Evolutionary conservation across 2,329 filamentous ascomycete species (phyloP).

Genomic region (Xylariaceae sp.): DNA sequence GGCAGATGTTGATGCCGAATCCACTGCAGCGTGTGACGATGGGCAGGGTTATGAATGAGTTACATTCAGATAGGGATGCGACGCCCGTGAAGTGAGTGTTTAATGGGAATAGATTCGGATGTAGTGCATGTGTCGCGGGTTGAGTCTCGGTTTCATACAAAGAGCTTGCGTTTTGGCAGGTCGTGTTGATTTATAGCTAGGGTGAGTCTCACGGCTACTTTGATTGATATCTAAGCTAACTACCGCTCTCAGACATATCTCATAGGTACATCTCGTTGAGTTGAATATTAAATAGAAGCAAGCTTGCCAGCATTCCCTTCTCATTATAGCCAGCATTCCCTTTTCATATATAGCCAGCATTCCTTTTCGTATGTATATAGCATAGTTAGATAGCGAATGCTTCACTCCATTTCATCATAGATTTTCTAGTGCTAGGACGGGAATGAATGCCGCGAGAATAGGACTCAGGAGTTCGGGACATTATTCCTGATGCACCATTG

Average conservation of each 20-base stretch:
- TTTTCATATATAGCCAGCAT: no score
- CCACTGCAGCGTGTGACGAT: constrained; percentile 50
- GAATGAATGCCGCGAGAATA: neutral
- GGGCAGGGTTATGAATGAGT: constrained; percentile 44
- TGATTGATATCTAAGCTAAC: constrained; percentile 1
- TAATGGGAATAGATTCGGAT: neutral
- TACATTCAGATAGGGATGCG: constrained; percentile 30
- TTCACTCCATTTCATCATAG: neutral
- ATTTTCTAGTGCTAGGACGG: neutral
- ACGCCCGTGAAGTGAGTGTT: constrained; percentile 1
- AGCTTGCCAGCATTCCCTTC: neutral
- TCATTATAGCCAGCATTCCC: neutral
- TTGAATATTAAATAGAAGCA: neutral
- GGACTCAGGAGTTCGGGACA: neutral
- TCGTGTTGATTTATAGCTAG: neutral
- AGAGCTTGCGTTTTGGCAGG: neutral
- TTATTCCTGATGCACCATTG: neutral
- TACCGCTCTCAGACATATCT: constrained; percentile 5
- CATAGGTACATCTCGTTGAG: neutral
- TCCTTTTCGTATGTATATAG: no score
- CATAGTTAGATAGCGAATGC: neutral
- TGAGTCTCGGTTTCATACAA: neutral
- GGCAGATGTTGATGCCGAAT: constrained; percentile 50
- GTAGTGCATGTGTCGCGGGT: neutral
- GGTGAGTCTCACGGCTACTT: constrained; percentile 1